Evolutionary conservation across 352 stramenopile species (phyloP), one percentile per base, ranked within the genome.

Genomic region (Pythium diclinum): DNA sequence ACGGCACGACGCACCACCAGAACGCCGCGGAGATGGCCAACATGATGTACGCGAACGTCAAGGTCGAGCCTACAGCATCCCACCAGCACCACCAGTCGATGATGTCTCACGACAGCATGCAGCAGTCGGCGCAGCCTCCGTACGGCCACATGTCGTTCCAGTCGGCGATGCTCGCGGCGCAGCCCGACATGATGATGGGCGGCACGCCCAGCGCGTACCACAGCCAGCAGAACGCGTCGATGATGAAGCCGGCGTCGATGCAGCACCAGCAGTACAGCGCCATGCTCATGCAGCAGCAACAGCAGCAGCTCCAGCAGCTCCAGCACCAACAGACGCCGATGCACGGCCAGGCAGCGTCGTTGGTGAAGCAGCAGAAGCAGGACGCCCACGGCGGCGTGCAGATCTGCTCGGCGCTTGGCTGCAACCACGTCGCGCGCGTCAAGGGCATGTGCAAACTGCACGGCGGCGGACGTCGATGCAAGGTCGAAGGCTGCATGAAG

Each of bases 371-470:
- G 64, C 72, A 80, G 17, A 78, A 86, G 47, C 71, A 73, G 21
- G 81, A 92, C 19, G 66, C 71, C 3, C 74, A 78, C 25, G 74
- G 78, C 9, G 73, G 69, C n/a, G 69, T 67, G 1, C 83, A 88
- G 67, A 76, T 92, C 32, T 92, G 84, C 67, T 88, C 84, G 21
- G 81, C 86, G 6, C 67, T 90, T 17, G 86, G 86, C 16, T 94
- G 86, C 72, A 91, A 85, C 70, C 83, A 94, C 67, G 73, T 81
- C 1, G 83, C 86, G 6, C 80, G 84, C 0, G 78, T 91, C 34
- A 92, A 92, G 66, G 86, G 86, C 28, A 93, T 95, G 86, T 95
- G 86, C 75, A 95, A 95, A 66, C 61, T 91, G 9, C 86, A 95
- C 55, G 86, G 86, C 17, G 86, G 86, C 17, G 86, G 86, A 0